These are phyloP conservation scores for Penicillium sp. DNA, from an alignment of 2,329 filamentous ascomycete genomes.

Conservation along the genomic window DNA sequence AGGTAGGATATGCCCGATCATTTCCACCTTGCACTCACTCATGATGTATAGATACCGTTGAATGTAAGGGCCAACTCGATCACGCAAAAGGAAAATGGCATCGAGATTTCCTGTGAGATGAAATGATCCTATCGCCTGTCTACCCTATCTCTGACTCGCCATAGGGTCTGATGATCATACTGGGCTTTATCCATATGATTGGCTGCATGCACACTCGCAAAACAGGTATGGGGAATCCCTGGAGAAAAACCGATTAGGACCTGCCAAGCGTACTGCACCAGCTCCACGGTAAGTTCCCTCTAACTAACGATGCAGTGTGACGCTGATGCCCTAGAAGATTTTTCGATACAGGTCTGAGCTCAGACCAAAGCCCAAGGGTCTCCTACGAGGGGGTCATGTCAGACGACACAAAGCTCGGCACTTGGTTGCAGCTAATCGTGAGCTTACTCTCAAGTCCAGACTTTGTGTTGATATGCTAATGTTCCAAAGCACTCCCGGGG, in stretches of 20 bases:
- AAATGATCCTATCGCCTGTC: neutral
- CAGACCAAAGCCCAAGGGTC: conserved; percentile 55
- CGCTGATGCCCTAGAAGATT: neutral
- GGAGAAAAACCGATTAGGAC: neutral
- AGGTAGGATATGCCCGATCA: conserved; percentile 45
- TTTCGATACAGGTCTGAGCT: conserved; percentile 26
- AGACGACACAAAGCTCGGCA: conserved; percentile 57
- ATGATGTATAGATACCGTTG: conserved; percentile 45
- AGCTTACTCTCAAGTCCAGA: conserved; percentile 7
- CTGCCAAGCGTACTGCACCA: neutral
- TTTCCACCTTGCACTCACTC: neutral
- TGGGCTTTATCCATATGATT: conserved; percentile 67
- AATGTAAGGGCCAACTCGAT: conserved; percentile 44
- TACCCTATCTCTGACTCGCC: conserved; percentile 14
- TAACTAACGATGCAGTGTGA: neutral
- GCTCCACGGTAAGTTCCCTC: neutral
- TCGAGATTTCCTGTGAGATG: conserved; percentile 55
- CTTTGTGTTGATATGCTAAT: conserved; percentile 7
- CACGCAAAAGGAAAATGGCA: conserved; percentile 34
- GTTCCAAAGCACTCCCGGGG: conserved; percentile 63
- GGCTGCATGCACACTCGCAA: conserved; percentile 55
- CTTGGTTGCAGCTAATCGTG: conserved; percentile 64
- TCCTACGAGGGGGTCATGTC: conserved; percentile 63
- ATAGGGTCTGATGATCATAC: conserved; percentile 69
- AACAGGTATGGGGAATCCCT: conserved; percentile 20